These are phyloP conservation scores for Hypoxylon sp. DNA, from an alignment of 2,329 filamentous ascomycete genomes.

Conservation along the genomic window DNA sequence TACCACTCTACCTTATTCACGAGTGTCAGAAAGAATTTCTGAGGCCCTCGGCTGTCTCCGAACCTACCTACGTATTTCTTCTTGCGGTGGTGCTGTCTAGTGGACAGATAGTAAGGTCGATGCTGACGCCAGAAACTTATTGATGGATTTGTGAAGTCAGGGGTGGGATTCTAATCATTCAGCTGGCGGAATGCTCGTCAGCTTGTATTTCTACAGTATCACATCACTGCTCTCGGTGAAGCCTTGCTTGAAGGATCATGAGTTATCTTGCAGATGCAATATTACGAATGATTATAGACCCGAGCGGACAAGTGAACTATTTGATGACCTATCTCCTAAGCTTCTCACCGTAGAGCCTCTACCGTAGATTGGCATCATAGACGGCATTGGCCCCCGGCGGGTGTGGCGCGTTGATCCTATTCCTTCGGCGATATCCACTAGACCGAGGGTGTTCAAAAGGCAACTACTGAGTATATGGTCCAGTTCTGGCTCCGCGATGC, in stretches of 20 bases:
- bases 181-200: slow-evolving; percentile 29
- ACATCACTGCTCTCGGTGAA: slow-evolving; percentile 12
- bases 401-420: slow-evolving; percentile 43
- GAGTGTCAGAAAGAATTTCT: slow-evolving; percentile 3
- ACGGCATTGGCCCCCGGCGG: slow-evolving; percentile 36
- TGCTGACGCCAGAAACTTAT: slow-evolving; percentile 32
- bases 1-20: slow-evolving; percentile 11
- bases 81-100: slow-evolving; percentile 19
- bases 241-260: slow-evolving; percentile 11
- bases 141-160: slow-evolving; percentile 11
- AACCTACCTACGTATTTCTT: background rate
- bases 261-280: slow-evolving; percentile 7
- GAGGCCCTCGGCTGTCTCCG: slow-evolving; percentile 13
- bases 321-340: slow-evolving; percentile 7
- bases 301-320: slow-evolving; percentile 11
- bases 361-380: slow-evolving; percentile 31
- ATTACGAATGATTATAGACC: slow-evolving; percentile 23
- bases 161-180: slow-evolving; percentile 30
- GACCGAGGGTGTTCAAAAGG: slow-evolving; percentile 26
- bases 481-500: slow-evolving; percentile 14
- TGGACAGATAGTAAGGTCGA: slow-evolving; percentile 11
- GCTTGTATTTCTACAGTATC: slow-evolving; percentile 19
- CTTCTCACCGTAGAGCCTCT: slow-evolving; percentile 21
- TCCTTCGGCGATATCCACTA: slow-evolving; percentile 43
- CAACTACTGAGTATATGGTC: slow-evolving; percentile 13